phyloP scores from a whole-genome alignment of 305 asterid species.

The Solanum hybrid region DNA sequence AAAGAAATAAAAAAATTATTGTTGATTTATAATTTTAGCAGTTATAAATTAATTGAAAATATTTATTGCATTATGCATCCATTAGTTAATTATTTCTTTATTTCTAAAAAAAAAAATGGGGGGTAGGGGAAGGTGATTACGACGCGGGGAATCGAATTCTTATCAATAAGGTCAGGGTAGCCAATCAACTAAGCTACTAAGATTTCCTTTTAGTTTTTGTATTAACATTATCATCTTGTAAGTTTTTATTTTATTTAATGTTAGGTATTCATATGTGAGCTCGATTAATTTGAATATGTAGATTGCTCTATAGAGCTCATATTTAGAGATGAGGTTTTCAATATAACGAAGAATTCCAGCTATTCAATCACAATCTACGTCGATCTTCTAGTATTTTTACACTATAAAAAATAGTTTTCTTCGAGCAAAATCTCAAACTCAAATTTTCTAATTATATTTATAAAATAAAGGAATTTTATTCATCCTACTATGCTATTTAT shows the following conservation, averaged over 20 bases:
- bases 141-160: no score
- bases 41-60: not conserved
- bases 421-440: not conserved
- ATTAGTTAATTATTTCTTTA: not conserved
- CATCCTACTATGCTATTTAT: not conserved
- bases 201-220: no score
- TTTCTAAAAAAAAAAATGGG: no score
- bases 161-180: no score
- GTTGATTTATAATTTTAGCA: not conserved
- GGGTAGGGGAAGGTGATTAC: no score
- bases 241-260: not conserved
- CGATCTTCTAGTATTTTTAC: not conserved
- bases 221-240: not conserved
- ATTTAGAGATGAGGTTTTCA: no score
- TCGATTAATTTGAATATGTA: not conserved
- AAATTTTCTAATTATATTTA: no score
- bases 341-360: no score
- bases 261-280: not conserved
- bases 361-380: not conserved
- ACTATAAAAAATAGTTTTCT: no score
- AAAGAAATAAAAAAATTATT: not conserved
- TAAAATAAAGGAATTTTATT: no score
- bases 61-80: not conserved
- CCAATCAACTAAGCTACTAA: no score
- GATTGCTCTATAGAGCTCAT: no score